Percentiles rank a stretch among this genome's conserved stretches.
Evolutionary conservation across 768 basidiomycete genomes (phyloP).

Genomic region (Mycena maculata): DNA sequence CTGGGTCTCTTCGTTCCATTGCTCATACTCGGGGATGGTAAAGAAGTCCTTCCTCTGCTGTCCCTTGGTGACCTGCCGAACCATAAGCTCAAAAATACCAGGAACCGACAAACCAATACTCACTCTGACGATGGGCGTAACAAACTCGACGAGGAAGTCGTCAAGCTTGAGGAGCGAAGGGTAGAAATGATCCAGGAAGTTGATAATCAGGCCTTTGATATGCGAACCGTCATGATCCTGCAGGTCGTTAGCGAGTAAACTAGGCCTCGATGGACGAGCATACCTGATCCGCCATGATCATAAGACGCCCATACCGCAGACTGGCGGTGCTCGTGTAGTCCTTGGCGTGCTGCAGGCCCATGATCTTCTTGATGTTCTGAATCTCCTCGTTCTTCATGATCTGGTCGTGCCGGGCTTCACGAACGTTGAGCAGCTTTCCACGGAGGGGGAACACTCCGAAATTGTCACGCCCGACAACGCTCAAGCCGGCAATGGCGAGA

Average conservation of each 20-base stretch:
- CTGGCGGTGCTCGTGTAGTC: slow-evolving; percentile 76
- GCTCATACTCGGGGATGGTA: slow-evolving; percentile 96
- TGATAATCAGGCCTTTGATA: slow-evolving; percentile 99
- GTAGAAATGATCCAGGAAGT: slow-evolving; percentile 97
- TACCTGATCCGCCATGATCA: slow-evolving; percentile 99
- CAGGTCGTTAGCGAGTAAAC: slow-evolving; percentile 1
- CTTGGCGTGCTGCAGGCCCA: slow-evolving; percentile 95
- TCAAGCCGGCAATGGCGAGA: slow-evolving; percentile 92
- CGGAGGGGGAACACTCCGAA: slow-evolving; percentile 98
- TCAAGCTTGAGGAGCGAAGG: slow-evolving; percentile 92
- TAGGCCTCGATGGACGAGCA: slow-evolving; percentile 33
- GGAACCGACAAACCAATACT: slow-evolving; percentile 37
- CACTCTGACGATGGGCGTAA: slow-evolving; percentile 97
- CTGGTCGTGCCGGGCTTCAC: slow-evolving; percentile 95
- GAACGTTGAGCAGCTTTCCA: slow-evolving; percentile 96
- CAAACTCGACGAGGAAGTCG: slow-evolving; percentile 96
- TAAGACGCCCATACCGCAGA: slow-evolving; percentile 92
- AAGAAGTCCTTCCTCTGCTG: slow-evolving; percentile 89
- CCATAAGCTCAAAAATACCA: background rate
- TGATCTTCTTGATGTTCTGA: slow-evolving; percentile 96
- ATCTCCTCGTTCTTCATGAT: slow-evolving; percentile 99
- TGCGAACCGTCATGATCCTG: slow-evolving; percentile 99
- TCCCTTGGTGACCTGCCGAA: slow-evolving; percentile 77
- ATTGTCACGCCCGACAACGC: slow-evolving; percentile 94
- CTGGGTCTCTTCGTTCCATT: slow-evolving; percentile 85